Percentiles rank a stretch among this genome's conserved stretches.
Conservation (phyloP, 2,329 filamentous ascomycete genomes). For the Teratosphaeriaceae sp. region DNA sequence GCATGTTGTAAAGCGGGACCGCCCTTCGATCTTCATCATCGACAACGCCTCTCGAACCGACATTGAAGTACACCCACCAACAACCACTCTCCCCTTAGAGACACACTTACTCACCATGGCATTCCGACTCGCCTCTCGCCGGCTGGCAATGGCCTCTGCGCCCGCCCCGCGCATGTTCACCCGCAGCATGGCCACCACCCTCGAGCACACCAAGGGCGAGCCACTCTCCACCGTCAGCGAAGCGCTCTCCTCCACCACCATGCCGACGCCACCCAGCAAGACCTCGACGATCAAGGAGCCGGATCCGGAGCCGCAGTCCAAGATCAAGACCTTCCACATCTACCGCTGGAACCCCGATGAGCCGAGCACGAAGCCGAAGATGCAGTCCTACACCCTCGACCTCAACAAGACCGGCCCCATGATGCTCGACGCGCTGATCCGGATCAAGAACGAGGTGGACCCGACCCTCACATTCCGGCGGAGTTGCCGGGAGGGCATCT, state of each 20-base stretch:
- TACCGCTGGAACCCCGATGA: slow-evolving; percentile 98
- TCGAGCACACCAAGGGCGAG: slow-evolving; percentile 26
- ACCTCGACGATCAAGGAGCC: slow-evolving; percentile 58
- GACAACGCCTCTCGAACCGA: slow-evolving; percentile 5
- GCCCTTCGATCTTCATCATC: slow-evolving; percentile 5
- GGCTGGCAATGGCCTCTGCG: slow-evolving; percentile 22
- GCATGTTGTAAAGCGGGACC: background rate
- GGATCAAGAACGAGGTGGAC: slow-evolving; percentile 99
- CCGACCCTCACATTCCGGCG: slow-evolving; percentile 93
- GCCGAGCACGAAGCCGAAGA: slow-evolving; percentile 84
- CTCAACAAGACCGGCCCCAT: slow-evolving; percentile 99
- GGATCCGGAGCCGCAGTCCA: slow-evolving; percentile 48
- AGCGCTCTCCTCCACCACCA: slow-evolving; percentile 24
- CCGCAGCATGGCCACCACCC: slow-evolving; percentile 30
- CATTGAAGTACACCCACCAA: background rate
- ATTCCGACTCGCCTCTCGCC: slow-evolving; percentile 30
- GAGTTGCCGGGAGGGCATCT: slow-evolving; percentile 97
- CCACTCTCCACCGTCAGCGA: slow-evolving; percentile 25
- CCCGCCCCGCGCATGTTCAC: slow-evolving; percentile 23
- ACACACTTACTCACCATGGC: slow-evolving; percentile 29
- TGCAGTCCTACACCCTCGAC: slow-evolving; percentile 93
- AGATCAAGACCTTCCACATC: slow-evolving; percentile 93
- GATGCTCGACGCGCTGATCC: slow-evolving; percentile 92
- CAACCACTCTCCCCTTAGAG: slow-evolving; percentile 1
- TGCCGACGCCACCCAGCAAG: slow-evolving; percentile 42